A percentile compares a stretch with the other conserved stretches of the same genome.
Evolutionary conservation across 2,329 filamentous ascomycete genomes (phyloP).

Genomic region (Botryosphaeria dothidea): DNA sequence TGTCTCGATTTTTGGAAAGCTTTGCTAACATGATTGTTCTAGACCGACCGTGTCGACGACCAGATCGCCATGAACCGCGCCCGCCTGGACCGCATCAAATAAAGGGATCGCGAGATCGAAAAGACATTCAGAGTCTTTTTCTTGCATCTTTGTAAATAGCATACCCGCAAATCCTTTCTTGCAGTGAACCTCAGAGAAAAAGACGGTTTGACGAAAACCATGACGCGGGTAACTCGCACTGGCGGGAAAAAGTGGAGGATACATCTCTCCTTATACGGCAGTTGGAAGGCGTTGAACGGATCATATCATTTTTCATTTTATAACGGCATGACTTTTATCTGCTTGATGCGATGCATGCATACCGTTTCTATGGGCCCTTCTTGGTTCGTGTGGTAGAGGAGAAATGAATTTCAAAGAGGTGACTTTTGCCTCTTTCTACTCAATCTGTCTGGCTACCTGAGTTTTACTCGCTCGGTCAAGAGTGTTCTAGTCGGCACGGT

Average conservation of each 20-base stretch:
- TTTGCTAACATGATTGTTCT: slow-evolving; percentile 27
- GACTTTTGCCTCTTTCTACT: no score
- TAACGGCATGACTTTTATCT: background rate
- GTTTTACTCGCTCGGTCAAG: no score
- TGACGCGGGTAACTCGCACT: no score
- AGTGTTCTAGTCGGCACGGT: no score
- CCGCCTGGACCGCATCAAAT: slow-evolving; percentile 64
- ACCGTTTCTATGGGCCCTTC: background rate
- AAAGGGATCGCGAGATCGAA: slow-evolving; percentile 21
- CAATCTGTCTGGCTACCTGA: no score
- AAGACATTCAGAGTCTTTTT: background rate
- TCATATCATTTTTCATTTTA: background rate
- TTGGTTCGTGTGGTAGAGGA: background rate
- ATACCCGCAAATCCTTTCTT: background rate
- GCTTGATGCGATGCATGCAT: background rate
- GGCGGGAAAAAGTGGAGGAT: background rate
- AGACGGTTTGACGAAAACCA: background rate
- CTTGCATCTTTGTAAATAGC: slow-evolving; percentile 7
- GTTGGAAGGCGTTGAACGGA: background rate
- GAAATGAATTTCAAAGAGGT: background rate
- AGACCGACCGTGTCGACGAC: slow-evolving; percentile 74
- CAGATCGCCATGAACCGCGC: slow-evolving; percentile 77
- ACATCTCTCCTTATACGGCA: background rate
- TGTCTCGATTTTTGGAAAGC: background rate
- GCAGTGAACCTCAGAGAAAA: background rate